Evolutionary conservation across 352 stramenopile genomes (phyloP), one percentile per base, ranked within the genome.

Genomic region (Elongisporangium anandrum): DNA sequence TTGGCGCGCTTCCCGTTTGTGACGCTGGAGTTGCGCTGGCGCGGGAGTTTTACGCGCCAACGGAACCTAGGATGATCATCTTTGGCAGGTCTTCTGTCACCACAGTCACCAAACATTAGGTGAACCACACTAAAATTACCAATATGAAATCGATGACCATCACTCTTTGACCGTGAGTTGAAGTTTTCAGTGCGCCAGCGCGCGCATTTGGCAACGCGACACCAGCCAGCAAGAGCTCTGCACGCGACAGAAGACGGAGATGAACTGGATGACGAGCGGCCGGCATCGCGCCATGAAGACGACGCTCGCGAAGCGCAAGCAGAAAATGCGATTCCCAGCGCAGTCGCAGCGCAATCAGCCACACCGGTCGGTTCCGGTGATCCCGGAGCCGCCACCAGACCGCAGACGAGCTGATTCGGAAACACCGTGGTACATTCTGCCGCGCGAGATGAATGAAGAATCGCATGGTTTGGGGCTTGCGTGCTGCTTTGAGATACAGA

Each of bases 201-300:
- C 34, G 34, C 34, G 34, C 34, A 45, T 45, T 45, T 4, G 34
- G 34, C 34, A 45, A 8, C 24, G 3, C 4, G 24, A 34, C 24
- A 7, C 24, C 24, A 8, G 17, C 13, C 34, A 17, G 10, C 16
- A 45, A 45, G 34, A 45, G 34, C 34, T 45, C 34, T 45, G 12
- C 34, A 45, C 34, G 10, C 34, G 26, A 1, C 4, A 17, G 34
- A 4, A 45, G 34, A 17, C 34, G 34, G 34, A 9, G 24, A 88
- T 88, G 79, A 88, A 88, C 65, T 88, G 79, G 79, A 88, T 85
- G 79, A 85, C 79, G 50, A 85, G 76, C 50, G 71, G 72, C n/a
- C 56, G 59, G 29, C 76, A 88, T 61, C 79, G 76, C 17, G 76
- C 79, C 54, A 56, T 87, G 57, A 72, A 79, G 50, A 77, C 74